phyloP scores from a whole-genome alignment of 306 rosid genomes.

The Boehmeria nivea region DNA sequence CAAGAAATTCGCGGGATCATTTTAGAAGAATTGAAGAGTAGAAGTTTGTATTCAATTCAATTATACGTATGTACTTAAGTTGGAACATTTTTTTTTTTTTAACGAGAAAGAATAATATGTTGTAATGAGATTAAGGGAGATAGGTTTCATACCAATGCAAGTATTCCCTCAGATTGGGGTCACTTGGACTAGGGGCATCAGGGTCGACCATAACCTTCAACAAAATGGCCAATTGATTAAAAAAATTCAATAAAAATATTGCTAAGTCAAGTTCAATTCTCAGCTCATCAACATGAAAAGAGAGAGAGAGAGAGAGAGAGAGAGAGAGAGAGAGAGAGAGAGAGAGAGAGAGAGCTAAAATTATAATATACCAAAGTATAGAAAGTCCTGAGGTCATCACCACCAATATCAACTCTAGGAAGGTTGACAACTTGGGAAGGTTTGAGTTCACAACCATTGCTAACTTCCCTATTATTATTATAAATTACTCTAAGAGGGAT shows the following conservation, averaged over 20 bases:
- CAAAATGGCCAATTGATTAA: neutral
- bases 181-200: slow-evolving; percentile 65
- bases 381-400: slow-evolving; percentile 51
- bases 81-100: too few relatives aligned
- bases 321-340: neutral
- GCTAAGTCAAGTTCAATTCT: too few relatives aligned
- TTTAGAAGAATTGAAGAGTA: too few relatives aligned
- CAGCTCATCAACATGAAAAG: neutral
- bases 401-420: slow-evolving; percentile 49
- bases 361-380: slow-evolving; percentile 39
- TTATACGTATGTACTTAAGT: too few relatives aligned
- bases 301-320: neutral
- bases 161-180: slow-evolving; percentile 50
- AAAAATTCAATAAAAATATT: too few relatives aligned
- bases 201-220: slow-evolving; percentile 56
- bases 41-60: too few relatives aligned
- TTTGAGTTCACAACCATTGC: slow-evolving; percentile 53
- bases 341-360: neutral
- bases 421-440: slow-evolving; percentile 45
- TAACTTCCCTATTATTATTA: slow-evolving; percentile 27
- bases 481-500: slow-evolving; percentile 33
- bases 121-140: neutral
- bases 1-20: too few relatives aligned
- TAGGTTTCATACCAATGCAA: slow-evolving; percentile 42
- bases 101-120: too few relatives aligned